Conservation (phyloP, 805 yeast genomes). For the Metschnikowia hibisci region DNA sequence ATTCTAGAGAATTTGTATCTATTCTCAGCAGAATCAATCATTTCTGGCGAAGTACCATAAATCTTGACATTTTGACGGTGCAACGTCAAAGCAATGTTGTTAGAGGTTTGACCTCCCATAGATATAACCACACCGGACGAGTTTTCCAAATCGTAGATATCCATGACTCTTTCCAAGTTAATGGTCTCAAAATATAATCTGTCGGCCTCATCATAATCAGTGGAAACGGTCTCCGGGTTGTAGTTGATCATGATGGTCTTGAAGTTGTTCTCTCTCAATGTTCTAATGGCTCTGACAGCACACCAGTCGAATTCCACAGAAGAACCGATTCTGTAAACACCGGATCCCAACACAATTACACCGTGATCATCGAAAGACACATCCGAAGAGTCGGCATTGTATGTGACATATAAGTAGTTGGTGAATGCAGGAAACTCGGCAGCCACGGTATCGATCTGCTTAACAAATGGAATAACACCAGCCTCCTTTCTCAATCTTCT, state of each 20-base stretch:
- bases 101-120: conserved; percentile 99
- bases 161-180: conserved; percentile 89
- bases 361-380: conserved; percentile 88
- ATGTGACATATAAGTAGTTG: conserved; percentile 90
- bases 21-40: conserved; percentile 98
- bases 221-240: conserved; percentile 98
- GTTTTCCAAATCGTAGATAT: conserved; percentile 88
- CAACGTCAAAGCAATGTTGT: conserved; percentile 89
- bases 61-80: conserved; percentile 91
- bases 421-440: conserved; percentile 98
- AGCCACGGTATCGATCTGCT: conserved; percentile 97
- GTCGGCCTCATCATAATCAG: conserved; percentile 98
- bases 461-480: conserved; percentile 87
- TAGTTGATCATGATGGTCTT: conserved; percentile 97
- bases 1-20: conserved; percentile 96
- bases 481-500: conserved; percentile 84
- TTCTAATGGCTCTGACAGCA: conserved; percentile 95
- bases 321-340: conserved; percentile 98
- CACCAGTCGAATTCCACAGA: conserved; percentile 99
- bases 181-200: conserved; percentile 94
- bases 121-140: conserved; percentile 91
- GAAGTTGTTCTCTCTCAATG: conserved; percentile 77
- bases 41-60: conserved; percentile 95
- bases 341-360: conserved; percentile 93
- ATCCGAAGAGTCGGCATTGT: conserved; percentile 87